Base-by-base conservation (phyloP, 2,329 filamentous ascomycete species). In the Esteya vermicola region DNA sequence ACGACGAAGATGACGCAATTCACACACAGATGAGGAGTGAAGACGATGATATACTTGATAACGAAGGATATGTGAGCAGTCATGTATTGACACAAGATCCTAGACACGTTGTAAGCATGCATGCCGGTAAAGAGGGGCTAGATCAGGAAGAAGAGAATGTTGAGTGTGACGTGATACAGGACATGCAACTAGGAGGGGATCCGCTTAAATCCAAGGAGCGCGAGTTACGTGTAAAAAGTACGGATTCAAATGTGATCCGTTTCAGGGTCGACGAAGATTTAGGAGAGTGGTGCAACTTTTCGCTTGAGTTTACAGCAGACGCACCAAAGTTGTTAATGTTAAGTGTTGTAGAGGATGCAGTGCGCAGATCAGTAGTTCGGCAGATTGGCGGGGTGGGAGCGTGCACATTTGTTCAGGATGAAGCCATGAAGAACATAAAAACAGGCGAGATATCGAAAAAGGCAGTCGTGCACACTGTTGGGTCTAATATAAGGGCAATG, bases 281-380 rank as follows among this genome's bases (percentile, higher is more conserved):
- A 16, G 88, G 85, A 47, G 71, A 71, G 31, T 82, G 77, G 66
- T 93, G 85, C 59, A 73, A 80, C 48, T 75, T 96, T 52, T 82
- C 81, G 14, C 73, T 96, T 44, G 85, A 81, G 59, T 95, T 93
- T 56, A 76, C 84, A 47, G 74, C 80, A 32, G 66, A 73, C 33
- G 81, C 81, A 13, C 83, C 89, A 47, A 98, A 98, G 64, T 71
- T 98, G 36, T 74, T 98, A 44, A 91, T 98, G 73, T 77, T 96
- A 43, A 84, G 83, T 52, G 69, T 96, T 43, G 83, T 96, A 40
- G 86, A 96, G 58, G 72, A 78, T 14, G 84, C 84, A 12, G 76
- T 85, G 40, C 75, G 75, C 47, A 76, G 76, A 52, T 79, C 88
- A 1, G 76, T 94, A 40, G 81, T 98, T 47, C 89, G 94, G 57